Evolutionary conservation across 768 basidiomycete species (phyloP).

Genomic region (Brasilioporus rufonigricans): DNA sequence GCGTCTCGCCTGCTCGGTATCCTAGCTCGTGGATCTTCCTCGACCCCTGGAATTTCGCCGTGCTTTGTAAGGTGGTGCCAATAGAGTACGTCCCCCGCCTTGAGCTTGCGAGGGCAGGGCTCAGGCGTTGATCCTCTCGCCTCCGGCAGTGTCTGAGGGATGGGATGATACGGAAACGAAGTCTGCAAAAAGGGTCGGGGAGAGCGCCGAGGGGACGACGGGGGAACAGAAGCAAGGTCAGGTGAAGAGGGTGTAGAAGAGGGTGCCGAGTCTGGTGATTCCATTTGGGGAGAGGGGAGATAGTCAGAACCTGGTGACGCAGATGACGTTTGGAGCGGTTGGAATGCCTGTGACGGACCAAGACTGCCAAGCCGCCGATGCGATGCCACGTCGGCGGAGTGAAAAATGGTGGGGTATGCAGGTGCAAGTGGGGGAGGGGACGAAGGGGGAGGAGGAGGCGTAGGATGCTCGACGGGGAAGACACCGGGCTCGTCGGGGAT

Average conservation of each 20-base stretch:
- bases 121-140: conserved; percentile 16
- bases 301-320: conserved; percentile 17
- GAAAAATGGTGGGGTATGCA: conserved; percentile 28
- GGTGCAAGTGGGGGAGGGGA: conserved; percentile 31
- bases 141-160: conserved; percentile 11
- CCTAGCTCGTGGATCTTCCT: conserved; percentile 57
- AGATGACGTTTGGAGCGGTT: conserved; percentile 21
- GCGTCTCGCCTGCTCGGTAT: conserved; percentile 9
- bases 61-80: conserved; percentile 74
- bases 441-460: conserved; percentile 31
- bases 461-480: conserved; percentile 39
- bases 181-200: conserved; percentile 16
- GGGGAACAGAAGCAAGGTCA: conserved; percentile 13
- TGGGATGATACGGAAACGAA: conserved; percentile 8
- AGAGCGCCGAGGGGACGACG: conserved; percentile 26
- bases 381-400: conserved; percentile 28
- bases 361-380: conserved; percentile 9
- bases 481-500: conserved; percentile 64
- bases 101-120: conserved; percentile 39
- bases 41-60: conserved; percentile 71
- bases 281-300: conserved; percentile 22
- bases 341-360: conserved; percentile 19
- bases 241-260: conserved; percentile 27
- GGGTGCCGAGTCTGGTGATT: conserved; percentile 21
- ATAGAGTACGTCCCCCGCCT: conserved; percentile 61